Conservation (phyloP, 192 early-diverging fungal genomes). For the Cetraspora pellucida region DNA sequence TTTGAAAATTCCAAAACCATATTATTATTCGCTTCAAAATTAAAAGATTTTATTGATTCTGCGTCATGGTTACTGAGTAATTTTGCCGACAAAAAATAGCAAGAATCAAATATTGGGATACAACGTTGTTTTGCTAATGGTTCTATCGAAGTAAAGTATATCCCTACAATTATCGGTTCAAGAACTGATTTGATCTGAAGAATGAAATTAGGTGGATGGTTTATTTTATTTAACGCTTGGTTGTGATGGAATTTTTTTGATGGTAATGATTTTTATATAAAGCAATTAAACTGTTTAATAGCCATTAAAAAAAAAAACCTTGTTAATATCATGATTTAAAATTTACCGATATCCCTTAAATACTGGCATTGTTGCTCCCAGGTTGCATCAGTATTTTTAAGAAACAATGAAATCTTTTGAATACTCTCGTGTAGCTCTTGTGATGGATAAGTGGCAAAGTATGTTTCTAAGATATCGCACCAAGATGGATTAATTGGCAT, state of each 20-base stretch:
- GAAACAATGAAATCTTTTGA: constrained; percentile 26
- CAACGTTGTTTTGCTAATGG: constrained; percentile 40
- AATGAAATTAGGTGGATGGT: constrained; percentile 12
- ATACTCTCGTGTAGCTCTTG: neutral
- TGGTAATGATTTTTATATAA: neutral
- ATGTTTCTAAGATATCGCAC: neutral
- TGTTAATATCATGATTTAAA: neutral
- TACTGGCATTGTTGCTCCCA: constrained; percentile 41
- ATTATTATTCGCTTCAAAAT: neutral
- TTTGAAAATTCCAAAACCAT: constrained; percentile 5
- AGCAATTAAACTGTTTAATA: neutral
- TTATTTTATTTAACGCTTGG: neutral
- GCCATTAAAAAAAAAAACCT: neutral
- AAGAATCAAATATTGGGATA: constrained; percentile 37
- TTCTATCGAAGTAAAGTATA: constrained; percentile 43
- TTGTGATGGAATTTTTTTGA: neutral
- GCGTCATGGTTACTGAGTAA: too few relatives aligned
- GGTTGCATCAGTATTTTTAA: constrained; percentile 9
- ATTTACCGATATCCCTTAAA: constrained; percentile 40
- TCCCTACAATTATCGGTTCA: constrained; percentile 33
- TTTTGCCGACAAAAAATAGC: neutral
- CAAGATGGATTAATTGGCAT: constrained; percentile 10
- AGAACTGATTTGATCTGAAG: constrained; percentile 35
- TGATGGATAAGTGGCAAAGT: neutral
- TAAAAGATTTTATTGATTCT: neutral